Evolutionary conservation across 257 asterid species (phyloP), one percentile per base, ranked within the genome.

Genomic region (Salvia miltiorrhiza): DNA sequence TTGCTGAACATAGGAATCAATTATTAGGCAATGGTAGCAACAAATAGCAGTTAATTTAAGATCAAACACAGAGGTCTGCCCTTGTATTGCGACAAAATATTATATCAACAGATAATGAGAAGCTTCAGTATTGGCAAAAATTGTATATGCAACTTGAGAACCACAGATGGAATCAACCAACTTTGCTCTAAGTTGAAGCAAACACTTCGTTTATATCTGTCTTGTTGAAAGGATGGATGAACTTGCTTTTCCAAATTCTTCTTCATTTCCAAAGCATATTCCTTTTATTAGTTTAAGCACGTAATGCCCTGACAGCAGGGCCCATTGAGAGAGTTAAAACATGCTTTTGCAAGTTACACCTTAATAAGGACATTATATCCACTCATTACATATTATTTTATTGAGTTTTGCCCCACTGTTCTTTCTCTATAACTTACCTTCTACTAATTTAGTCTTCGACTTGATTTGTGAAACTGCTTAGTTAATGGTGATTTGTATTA

Each of bases 231-330:
- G 53, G 37, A 48, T 54, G 70, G 63, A 68, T 73, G 66, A 81
- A 79, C 89, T 86, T 85, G 80, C 97, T 95, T 87, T 76, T 90
- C 96, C 69, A 93, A 96, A 68, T 88, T 81, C 81, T 87, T 93
- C 82, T 82, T 78, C 99, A 93, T 93, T 83, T 90, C 99, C 63
- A 76, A 35, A 71, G 99, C 99, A 86, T 93, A 93, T 79, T 93
- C 99, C 82, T 97, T 82, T 93, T 93, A 84, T 93, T 97, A 67
- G 97, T 90, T 81, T 93, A 97, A 75, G 99, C 99, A 76, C 99
- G 96, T 78, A 93, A 78, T 72, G 99, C 99, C 82, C 99, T 85
- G 59, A 93, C 99, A 76, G 99, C 97, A 61, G 99, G 99, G 9
- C 99, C 99, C 78, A 87, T 85, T 58, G 99, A 93, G 81, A 84